These are phyloP conservation scores for Helicocarpus griseus DNA, from an alignment of 2,329 filamentous ascomycete species.

Conservation along the genomic window DNA sequence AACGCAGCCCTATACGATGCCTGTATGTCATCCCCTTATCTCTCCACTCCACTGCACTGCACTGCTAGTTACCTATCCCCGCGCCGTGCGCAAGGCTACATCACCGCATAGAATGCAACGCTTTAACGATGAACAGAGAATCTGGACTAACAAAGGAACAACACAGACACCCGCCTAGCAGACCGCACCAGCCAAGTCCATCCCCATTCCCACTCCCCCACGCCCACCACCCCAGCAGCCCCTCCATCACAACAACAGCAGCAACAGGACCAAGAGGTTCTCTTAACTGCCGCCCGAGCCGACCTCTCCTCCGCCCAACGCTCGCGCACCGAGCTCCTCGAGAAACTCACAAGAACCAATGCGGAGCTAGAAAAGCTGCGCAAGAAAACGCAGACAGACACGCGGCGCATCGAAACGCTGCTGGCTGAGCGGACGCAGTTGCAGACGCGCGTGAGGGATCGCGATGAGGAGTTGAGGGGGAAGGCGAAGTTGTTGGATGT, in stretches of 20 bases:
- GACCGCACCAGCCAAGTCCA: slow-evolving; percentile 52
- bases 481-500: slow-evolving; percentile 78
- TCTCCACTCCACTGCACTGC: neutral
- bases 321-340: slow-evolving; percentile 58
- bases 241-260: slow-evolving; percentile 9
- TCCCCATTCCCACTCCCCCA: slow-evolving; percentile 19
- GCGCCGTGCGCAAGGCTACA: no score
- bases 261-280: slow-evolving; percentile 14
- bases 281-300: slow-evolving; percentile 38
- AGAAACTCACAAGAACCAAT: slow-evolving; percentile 52
- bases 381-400: slow-evolving; percentile 49
- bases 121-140: neutral
- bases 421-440: slow-evolving; percentile 54
- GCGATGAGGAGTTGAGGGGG: slow-evolving; percentile 73
- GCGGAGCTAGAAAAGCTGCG: slow-evolving; percentile 57
- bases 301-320: slow-evolving; percentile 71
- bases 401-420: slow-evolving; percentile 51
- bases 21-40: slow-evolving; percentile 50
- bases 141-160: neutral
- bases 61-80: neutral
- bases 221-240: slow-evolving; percentile 19
- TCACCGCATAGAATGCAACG: neutral
- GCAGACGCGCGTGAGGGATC: slow-evolving; percentile 60
- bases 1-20: slow-evolving; percentile 63
- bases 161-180: slow-evolving; percentile 53